Percentiles rank a stretch among this genome's conserved stretches.
Conservation (phyloP, 208 protist species). For the Herpetomonas tarakana region DNA sequence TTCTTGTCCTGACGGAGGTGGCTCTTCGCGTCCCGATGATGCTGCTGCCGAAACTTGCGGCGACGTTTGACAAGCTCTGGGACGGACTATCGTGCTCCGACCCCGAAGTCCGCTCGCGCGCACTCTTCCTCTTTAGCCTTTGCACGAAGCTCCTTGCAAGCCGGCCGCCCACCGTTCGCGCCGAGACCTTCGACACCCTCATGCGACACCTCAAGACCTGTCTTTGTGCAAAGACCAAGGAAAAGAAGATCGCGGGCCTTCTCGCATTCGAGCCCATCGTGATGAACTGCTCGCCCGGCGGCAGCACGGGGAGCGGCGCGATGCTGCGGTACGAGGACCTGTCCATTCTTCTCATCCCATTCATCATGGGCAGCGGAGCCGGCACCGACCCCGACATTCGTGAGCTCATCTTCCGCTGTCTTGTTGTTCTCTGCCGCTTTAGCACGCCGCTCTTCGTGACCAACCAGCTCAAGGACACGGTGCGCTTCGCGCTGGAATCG, state of each 20-base stretch:
- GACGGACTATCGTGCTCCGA: conserved; percentile 39
- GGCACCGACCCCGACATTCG: conserved; percentile 29
- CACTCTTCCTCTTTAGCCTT: conserved; percentile 58
- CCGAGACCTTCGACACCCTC: conserved; percentile 47
- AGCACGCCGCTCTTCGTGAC: conserved; percentile 65
- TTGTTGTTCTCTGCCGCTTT: conserved; percentile 75
- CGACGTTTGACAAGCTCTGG: conserved; percentile 77
- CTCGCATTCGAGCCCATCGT: conserved; percentile 86
- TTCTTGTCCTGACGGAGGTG: conserved; percentile 75
- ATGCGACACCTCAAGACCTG: conserved; percentile 61
- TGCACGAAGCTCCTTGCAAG: conserved; percentile 69
- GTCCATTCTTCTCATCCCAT: conserved; percentile 70
- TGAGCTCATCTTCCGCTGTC: conserved; percentile 59
- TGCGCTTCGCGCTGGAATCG: conserved; percentile 69
- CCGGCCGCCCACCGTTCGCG: conserved; percentile 33
- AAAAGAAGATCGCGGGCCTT: conserved; percentile 66
- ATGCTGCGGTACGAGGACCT: conserved; percentile 68
- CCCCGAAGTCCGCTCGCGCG: conserved; percentile 49
- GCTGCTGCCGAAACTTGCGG: conserved; percentile 54
- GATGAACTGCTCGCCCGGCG: conserved; percentile 32
- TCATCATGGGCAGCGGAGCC: conserved; percentile 43
- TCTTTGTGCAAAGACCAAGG: conserved; percentile 53
- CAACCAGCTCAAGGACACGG: conserved; percentile 69
- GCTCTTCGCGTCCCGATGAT: conserved; percentile 58
- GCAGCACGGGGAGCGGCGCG: conserved; percentile 24